These are phyloP conservation scores for Westerdykella ornata DNA, from an alignment of 2,329 filamentous ascomycete species.

Conservation along the genomic window DNA sequence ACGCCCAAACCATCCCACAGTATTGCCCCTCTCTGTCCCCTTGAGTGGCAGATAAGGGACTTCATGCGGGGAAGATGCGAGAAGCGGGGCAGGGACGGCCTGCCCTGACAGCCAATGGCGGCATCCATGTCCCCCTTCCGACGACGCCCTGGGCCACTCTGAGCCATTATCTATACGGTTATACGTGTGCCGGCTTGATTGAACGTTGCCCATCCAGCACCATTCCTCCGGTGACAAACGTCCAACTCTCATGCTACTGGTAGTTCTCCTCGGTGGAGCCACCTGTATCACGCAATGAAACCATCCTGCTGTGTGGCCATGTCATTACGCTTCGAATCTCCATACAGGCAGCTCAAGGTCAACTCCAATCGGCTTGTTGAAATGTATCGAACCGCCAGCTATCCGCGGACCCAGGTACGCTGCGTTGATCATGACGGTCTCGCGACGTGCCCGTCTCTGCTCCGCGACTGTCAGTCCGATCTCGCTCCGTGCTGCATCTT, in stretches of 20 bases:
- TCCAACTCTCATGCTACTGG: not conserved
- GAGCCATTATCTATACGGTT: not conserved
- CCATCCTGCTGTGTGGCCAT: constrained; percentile 18
- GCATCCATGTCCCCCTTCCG: constrained; percentile 2
- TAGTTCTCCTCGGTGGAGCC: not conserved
- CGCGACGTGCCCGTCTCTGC: constrained; percentile 42
- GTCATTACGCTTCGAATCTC: constrained; percentile 23
- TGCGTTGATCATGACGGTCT: constrained; percentile 77
- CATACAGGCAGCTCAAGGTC: constrained; percentile 66
- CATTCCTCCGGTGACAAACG: not conserved
- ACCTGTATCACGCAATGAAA: constrained; percentile 13
- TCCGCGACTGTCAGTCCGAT: constrained; percentile 16
- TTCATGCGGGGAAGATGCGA: constrained; percentile 19
- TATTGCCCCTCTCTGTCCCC: not conserved
- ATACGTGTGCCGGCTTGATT: constrained; percentile 16
- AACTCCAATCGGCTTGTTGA: constrained; percentile 78
- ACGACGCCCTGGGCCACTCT: constrained; percentile 4
- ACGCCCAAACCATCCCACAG: not conserved
- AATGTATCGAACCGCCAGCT: constrained; percentile 50
- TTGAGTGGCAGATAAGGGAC: constrained; percentile 20
- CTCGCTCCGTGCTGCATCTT: constrained; percentile 11
- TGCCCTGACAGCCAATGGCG: constrained; percentile 9
- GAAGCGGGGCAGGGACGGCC: constrained; percentile 17
- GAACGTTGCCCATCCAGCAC: constrained; percentile 1
- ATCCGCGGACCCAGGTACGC: constrained; percentile 64